Percentiles rank a stretch among this genome's conserved stretches.
Conservation (phyloP, 352 stramenopile genomes). For the Blastocystis sp. region DNA sequence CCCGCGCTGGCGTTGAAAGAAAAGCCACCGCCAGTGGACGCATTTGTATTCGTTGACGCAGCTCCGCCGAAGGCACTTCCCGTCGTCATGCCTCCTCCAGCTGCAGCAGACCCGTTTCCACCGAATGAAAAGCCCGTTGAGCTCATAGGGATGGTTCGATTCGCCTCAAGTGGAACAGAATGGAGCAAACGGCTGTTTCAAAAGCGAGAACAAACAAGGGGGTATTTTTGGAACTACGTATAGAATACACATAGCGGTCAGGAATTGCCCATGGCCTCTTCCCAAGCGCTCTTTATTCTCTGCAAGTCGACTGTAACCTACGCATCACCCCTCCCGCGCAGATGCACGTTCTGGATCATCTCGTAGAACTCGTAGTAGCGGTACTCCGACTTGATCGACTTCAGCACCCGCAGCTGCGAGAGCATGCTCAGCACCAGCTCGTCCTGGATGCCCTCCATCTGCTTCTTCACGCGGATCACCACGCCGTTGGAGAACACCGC, state of each 20-base stretch:
- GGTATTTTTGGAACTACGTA: neutral
- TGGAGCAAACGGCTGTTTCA: neutral
- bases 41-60: neutral
- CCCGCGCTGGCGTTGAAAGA: neutral
- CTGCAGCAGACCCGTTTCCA: neutral
- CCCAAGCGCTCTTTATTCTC: conserved; percentile 13
- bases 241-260: neutral
- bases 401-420: neutral
- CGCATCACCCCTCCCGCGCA: neutral
- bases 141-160: neutral
- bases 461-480: neutral
- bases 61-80: neutral
- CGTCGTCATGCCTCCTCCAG: neutral
- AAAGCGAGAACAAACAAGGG: neutral
- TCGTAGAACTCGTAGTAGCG: conserved; percentile 10
- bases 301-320: conserved; percentile 48
- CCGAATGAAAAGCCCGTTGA: neutral
- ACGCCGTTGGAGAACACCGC: neutral
- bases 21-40: neutral
- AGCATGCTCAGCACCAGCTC: conserved; percentile 11
- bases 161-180: neutral
- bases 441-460: neutral
- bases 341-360: neutral
- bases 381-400: conserved; percentile 14
- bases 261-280: neutral